These are phyloP conservation scores for Kodamaea kaohsiungensis DNA, from an alignment of 805 yeast species.

Conservation along the genomic window DNA sequence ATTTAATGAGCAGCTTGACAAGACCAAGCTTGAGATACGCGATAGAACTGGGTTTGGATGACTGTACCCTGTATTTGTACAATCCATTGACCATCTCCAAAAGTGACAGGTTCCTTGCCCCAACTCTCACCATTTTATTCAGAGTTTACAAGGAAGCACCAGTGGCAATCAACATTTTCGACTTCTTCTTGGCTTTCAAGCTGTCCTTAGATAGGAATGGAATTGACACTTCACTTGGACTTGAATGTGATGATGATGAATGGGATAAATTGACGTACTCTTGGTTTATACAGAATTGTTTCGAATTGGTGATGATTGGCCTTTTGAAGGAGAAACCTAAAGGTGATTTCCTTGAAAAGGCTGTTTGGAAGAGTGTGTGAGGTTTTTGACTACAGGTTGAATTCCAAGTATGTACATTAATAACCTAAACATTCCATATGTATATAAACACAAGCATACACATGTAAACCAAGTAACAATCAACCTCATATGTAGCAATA, in stretches of 20 bases:
- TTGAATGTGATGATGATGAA: constrained; percentile 25
- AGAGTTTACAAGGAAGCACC: constrained; percentile 80
- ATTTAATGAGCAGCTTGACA: constrained; percentile 37
- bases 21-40: constrained; percentile 37
- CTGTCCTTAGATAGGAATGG: constrained; percentile 40
- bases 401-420: not conserved
- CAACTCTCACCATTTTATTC: constrained; percentile 59
- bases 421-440: not conserved
- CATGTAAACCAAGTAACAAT: not conserved
- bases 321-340: constrained; percentile 62
- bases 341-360: constrained; percentile 67
- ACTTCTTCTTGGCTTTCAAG: constrained; percentile 63
- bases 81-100: constrained; percentile 9
- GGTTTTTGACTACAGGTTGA: not conserved
- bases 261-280: constrained; percentile 69
- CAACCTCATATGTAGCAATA: not conserved
- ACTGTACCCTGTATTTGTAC: constrained; percentile 26
- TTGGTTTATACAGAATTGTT: constrained; percentile 74
- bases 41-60: constrained; percentile 34
- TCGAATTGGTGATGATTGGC: constrained; percentile 71
- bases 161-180: constrained; percentile 63
- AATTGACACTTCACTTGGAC: constrained; percentile 15
- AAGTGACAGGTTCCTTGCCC: constrained; percentile 23
- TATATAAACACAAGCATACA: not conserved
- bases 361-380: constrained; percentile 67